These are phyloP conservation scores for Fusarium citri DNA, from an alignment of 2,329 filamentous ascomycete genomes.

Conservation along the genomic window DNA sequence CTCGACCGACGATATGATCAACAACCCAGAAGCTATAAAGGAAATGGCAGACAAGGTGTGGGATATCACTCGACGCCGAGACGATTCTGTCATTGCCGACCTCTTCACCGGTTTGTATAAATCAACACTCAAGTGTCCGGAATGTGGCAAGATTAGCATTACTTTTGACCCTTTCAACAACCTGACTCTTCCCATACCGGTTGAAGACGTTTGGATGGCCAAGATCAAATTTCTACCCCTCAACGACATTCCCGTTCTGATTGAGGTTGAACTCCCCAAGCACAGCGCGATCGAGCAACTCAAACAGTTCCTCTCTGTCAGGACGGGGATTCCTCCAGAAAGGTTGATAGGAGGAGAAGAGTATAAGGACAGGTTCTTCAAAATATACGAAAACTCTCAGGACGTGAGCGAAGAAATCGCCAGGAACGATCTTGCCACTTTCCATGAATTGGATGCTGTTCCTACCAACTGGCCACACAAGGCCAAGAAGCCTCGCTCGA, in stretches of 20 bases:
- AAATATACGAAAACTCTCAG: slow-evolving; percentile 77
- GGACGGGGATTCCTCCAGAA: slow-evolving; percentile 72
- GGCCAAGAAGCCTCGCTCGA: slow-evolving; percentile 62
- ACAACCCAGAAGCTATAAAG: slow-evolving; percentile 81
- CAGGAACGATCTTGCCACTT: slow-evolving; percentile 73
- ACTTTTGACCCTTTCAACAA: slow-evolving; percentile 99
- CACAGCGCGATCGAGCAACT: slow-evolving; percentile 75
- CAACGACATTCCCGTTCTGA: slow-evolving; percentile 74
- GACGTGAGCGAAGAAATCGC: slow-evolving; percentile 79
- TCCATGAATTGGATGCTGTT: slow-evolving; percentile 79
- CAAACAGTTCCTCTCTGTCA: slow-evolving; percentile 76
- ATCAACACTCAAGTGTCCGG: slow-evolving; percentile 92
- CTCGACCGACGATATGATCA: slow-evolving; percentile 95
- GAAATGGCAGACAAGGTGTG: slow-evolving; percentile 90
- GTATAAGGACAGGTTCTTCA: slow-evolving; percentile 87
- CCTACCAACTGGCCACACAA: slow-evolving; percentile 82
- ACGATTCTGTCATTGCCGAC: slow-evolving; percentile 95
- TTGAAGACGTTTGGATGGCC: slow-evolving; percentile 84
- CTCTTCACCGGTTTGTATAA: slow-evolving; percentile 99
- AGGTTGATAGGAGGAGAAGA: slow-evolving; percentile 85
- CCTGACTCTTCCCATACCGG: slow-evolving; percentile 87
- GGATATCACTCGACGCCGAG: slow-evolving; percentile 90
- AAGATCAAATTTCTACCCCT: slow-evolving; percentile 82
- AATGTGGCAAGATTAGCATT: slow-evolving; percentile 94
- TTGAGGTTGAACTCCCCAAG: slow-evolving; percentile 85